These are phyloP conservation scores for Lentinus polychrous DNA, from an alignment of 1,284 basidiomycete genomes.

Conservation along the genomic window DNA sequence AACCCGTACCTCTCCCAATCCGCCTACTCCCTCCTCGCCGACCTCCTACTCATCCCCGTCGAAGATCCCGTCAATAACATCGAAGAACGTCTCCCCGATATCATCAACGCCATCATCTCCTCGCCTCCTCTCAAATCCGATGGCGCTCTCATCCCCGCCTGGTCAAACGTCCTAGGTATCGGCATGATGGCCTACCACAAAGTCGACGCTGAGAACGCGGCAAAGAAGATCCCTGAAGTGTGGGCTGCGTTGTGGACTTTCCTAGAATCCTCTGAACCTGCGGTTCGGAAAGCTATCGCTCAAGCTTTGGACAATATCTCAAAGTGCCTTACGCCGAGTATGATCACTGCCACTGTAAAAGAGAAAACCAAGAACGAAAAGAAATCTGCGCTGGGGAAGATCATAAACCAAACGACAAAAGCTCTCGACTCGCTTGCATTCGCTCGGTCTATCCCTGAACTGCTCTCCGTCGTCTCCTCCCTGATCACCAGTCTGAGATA, in stretches of 20 bases:
- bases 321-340: slow-evolving; percentile 62
- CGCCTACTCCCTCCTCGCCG: slow-evolving; percentile 74
- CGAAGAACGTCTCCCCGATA: slow-evolving; percentile 54
- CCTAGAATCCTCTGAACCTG: slow-evolving; percentile 54
- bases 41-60: slow-evolving; percentile 55
- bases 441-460: slow-evolving; percentile 64
- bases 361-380: slow-evolving; percentile 39
- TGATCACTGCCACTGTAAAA: slow-evolving; percentile 46
- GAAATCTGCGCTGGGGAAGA: slow-evolving; percentile 45
- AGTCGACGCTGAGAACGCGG: slow-evolving; percentile 41
- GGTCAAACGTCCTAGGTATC: slow-evolving; percentile 68
- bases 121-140: slow-evolving; percentile 70
- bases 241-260: slow-evolving; percentile 77
- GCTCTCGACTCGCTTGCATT: slow-evolving; percentile 67
- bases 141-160: slow-evolving; percentile 54
- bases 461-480: slow-evolving; percentile 57
- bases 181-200: slow-evolving; percentile 56
- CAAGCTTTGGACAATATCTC: slow-evolving; percentile 57
- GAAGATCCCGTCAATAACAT: slow-evolving; percentile 41
- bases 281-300: slow-evolving; percentile 57
- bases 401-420: slow-evolving; percentile 56
- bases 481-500: slow-evolving; percentile 41
- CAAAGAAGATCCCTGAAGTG: slow-evolving; percentile 51
- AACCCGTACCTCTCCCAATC: slow-evolving; percentile 82
- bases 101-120: slow-evolving; percentile 68